These are phyloP conservation scores for Aspergillus jensenii DNA, from an alignment of 2,329 filamentous ascomycete genomes.

Conservation along the genomic window DNA sequence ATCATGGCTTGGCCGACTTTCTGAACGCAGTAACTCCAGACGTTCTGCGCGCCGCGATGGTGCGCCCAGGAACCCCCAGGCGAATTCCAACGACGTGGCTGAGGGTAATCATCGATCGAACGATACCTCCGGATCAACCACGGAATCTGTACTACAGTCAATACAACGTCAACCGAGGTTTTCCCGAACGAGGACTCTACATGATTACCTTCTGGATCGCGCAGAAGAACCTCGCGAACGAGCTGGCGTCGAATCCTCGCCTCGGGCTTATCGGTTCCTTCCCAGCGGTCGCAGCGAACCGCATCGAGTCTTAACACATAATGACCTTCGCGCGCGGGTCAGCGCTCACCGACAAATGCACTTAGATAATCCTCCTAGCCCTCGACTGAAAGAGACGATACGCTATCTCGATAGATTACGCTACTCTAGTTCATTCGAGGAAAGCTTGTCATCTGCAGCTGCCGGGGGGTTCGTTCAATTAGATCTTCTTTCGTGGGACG, in stretches of 20 bases:
- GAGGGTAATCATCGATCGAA: conserved; percentile 25
- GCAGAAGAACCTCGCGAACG: conserved; percentile 27
- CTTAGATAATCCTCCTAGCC: conserved; percentile 33
- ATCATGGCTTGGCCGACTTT: conserved; percentile 28
- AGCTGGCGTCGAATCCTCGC: conserved; percentile 13
- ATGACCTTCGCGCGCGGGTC: conserved; percentile 35
- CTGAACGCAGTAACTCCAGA: conserved; percentile 25
- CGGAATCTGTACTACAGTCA: conserved; percentile 43
- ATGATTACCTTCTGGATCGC: conserved; percentile 41
- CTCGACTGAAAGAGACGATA: conserved; percentile 57
- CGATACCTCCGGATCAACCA: conserved; percentile 30
- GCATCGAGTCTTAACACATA: conserved; percentile 30
- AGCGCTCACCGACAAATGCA: conserved; percentile 38
- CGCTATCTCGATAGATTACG: conserved; percentile 62
- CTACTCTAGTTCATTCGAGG: conserved; percentile 52
- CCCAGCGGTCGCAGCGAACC: conserved; percentile 29
- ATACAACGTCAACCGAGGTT: conserved; percentile 40
- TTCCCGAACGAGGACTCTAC: conserved; percentile 38
- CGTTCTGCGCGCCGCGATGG: conserved; percentile 27
- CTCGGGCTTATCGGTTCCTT: conserved; percentile 35
- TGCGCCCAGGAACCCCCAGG: conserved; percentile 18
- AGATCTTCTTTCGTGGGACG: conserved; percentile 53
- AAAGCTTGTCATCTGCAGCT: conserved; percentile 54
- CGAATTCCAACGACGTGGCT: conserved; percentile 19
- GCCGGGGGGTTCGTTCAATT: conserved; percentile 54